A percentile compares a stretch with the other conserved stretches of the same genome.
Evolutionary conservation across 768 basidiomycete genomes (phyloP).

Genomic region (Strobilomyces echinocephalus): DNA sequence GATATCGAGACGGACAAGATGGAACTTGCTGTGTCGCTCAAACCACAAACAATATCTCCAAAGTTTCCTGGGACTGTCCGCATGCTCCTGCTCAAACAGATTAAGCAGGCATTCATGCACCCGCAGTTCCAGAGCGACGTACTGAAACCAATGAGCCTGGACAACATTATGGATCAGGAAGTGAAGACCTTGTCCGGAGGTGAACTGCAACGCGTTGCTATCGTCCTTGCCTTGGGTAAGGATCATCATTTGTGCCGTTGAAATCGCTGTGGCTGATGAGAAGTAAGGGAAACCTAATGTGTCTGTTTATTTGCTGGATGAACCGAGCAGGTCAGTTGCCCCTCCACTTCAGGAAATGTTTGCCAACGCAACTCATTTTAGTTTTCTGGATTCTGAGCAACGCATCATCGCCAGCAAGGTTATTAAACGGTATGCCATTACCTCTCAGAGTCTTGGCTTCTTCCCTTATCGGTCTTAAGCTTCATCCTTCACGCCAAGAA

Average conservation of each 20-base stretch:
- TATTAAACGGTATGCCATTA: constrained; percentile 73
- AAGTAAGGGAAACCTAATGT: constrained; percentile 65
- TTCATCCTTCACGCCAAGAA: constrained; percentile 97
- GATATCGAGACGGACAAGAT: constrained; percentile 82
- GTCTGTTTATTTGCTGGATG: constrained; percentile 91
- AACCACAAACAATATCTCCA: constrained; percentile 97
- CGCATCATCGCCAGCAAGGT: constrained; percentile 98
- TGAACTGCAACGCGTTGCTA: constrained; percentile 96
- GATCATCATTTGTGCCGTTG: not conserved
- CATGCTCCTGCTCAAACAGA: constrained; percentile 89
- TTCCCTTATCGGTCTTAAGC: constrained; percentile 31
- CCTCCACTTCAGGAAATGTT: not conserved
- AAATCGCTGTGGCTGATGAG: constrained; percentile 7
- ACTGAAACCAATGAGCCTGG: constrained; percentile 94
- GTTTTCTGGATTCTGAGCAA: constrained; percentile 97
- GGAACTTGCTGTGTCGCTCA: constrained; percentile 83
- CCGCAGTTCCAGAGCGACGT: constrained; percentile 99
- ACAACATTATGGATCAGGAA: constrained; percentile 94
- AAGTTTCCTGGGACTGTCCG: constrained; percentile 97
- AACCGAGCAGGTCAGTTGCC: constrained; percentile 69
- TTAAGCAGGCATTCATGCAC: constrained; percentile 96
- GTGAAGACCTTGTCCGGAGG: constrained; percentile 98
- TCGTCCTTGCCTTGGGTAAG: constrained; percentile 83
- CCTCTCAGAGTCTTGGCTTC: not conserved
- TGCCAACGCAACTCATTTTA: constrained; percentile 23